phyloP scores from a whole-genome alignment of 257 asterid genomes.

The Catharanthus roseus region DNA sequence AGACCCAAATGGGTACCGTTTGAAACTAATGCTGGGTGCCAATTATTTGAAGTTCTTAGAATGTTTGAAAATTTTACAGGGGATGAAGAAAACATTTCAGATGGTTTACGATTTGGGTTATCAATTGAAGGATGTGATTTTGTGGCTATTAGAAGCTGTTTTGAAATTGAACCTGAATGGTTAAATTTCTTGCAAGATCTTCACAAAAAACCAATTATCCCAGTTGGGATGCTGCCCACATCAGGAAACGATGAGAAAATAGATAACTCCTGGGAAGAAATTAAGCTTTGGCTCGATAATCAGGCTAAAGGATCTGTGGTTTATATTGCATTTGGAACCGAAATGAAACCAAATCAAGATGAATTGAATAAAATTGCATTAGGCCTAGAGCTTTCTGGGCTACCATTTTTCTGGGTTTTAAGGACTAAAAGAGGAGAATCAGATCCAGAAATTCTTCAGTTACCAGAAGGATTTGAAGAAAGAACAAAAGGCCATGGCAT shows the following conservation, averaged over 20 bases:
- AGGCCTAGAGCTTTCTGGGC: constrained; percentile 25
- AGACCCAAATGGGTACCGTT: constrained; percentile 27
- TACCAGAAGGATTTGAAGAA: constrained; percentile 27
- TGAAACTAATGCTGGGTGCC: constrained; percentile 16
- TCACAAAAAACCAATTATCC: constrained; percentile 21
- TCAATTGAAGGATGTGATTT: constrained; percentile 2
- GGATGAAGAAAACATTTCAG: constrained; percentile 15
- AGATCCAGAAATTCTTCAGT: constrained; percentile 10
- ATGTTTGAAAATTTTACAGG: background rate
- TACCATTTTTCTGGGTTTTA: constrained; percentile 29
- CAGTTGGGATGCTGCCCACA: constrained; percentile 28
- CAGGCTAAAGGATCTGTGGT: constrained; percentile 23
- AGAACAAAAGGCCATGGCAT: constrained; percentile 20
- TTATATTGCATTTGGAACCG: constrained; percentile 34
- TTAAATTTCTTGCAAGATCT: constrained; percentile 16
- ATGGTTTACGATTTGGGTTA: background rate
- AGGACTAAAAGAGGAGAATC: constrained; percentile 19
- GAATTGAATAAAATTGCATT: constrained; percentile 22
- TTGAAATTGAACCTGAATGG: constrained; percentile 29
- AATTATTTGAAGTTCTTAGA: constrained; percentile 11
- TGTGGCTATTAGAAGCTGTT: constrained; percentile 19
- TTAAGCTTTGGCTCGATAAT: constrained; percentile 25
- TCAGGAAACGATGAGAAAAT: background rate
- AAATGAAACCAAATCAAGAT: constrained; percentile 29
- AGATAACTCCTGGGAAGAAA: constrained; percentile 14